Base-by-base conservation (phyloP, 2,329 filamentous ascomycete species). In the Xylariaceae sp. region DNA sequence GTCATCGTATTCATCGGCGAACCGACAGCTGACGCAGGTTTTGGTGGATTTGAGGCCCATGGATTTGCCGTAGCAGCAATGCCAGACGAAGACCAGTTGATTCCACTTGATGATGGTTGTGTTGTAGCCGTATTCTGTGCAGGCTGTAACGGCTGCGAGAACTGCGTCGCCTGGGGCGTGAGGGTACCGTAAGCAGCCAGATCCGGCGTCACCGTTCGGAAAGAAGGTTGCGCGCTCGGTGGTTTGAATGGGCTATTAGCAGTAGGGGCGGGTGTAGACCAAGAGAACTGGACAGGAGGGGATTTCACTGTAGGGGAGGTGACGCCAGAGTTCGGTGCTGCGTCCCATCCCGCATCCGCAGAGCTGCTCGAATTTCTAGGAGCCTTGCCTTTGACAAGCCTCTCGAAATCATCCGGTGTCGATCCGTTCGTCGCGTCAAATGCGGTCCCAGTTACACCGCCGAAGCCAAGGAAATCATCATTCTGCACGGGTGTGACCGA, bases 331-430 rank as follows among this genome's bases (percentile, higher is more conserved):
- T 49, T 39, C 28, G 55, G 44, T 11, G 44, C n/a, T 4, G 48
- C 44, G 34, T 78, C 74, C 76, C 76, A 80, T 38, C 70, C 67
- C 1, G 64, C 57, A 47, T 73, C 68, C 53, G 68, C 61, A 1
- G 68, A 57, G 26, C 63, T 64, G 14, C 55, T 54, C 40, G 51
- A 41, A 56, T 62, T 18, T 56, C 51, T 31, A 51, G 61, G 63
- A 32, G 71, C 67, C 40, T 76, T 78, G 7, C 90, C 90, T 55
- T 94, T 88, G 36, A 98, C 89, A 2, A 98, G 77, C 2, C 78
- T 78, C 59, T 95, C 89, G 55, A 97, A 98, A 56, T 94, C 88
- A 42, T 84, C 76, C 34, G 84, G 73, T 3, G 68, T 71, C 3
- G 73, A 69, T 7, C 73, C 70, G 34, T 71, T 74, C 29, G 67